phyloP scores from a whole-genome alignment of 148 eudicot genomes.

The Drosera capensis region DNA sequence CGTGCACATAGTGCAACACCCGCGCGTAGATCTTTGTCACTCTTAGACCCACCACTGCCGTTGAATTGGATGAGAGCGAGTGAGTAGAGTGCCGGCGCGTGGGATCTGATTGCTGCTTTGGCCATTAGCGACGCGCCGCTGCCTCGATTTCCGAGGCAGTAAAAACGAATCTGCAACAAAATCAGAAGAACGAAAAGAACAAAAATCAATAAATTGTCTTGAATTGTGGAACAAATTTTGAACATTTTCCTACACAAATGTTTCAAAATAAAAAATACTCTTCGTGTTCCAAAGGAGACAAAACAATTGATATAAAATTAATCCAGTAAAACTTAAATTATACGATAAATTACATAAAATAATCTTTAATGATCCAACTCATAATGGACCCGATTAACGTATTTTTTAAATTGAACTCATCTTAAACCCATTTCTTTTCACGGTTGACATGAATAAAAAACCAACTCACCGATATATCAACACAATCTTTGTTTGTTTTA shows the following conservation, averaged over 20 bases:
- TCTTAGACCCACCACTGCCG: constrained; percentile 28
- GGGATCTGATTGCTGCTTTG: constrained; percentile 24
- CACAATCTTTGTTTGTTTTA: too few relatives aligned
- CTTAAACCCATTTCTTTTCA: too few relatives aligned
- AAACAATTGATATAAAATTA: too few relatives aligned
- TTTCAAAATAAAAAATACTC: too few relatives aligned
- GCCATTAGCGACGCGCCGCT: constrained; percentile 26
- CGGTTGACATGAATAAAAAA: too few relatives aligned
- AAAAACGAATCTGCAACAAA: constrained; percentile 31
- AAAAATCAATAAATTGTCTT: neutral
- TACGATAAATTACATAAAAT: too few relatives aligned
- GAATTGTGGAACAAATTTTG: neutral
- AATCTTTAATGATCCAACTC: too few relatives aligned
- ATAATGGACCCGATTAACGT: too few relatives aligned
- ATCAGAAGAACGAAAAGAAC: neutral
- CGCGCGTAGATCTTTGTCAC: constrained; percentile 18
- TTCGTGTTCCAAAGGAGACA: too few relatives aligned
- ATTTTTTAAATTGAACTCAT: too few relatives aligned
- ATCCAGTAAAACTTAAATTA: too few relatives aligned
- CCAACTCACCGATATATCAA: too few relatives aligned
- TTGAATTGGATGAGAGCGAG: constrained; percentile 37
- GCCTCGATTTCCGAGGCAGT: constrained; percentile 19
- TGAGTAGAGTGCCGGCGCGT: constrained; percentile 27
- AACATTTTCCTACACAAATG: neutral
- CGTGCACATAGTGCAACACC: constrained; percentile 24